Evolutionary conservation across 331 rosid species (phyloP).

Genomic region (Rhamnella rubrinervis): DNA sequence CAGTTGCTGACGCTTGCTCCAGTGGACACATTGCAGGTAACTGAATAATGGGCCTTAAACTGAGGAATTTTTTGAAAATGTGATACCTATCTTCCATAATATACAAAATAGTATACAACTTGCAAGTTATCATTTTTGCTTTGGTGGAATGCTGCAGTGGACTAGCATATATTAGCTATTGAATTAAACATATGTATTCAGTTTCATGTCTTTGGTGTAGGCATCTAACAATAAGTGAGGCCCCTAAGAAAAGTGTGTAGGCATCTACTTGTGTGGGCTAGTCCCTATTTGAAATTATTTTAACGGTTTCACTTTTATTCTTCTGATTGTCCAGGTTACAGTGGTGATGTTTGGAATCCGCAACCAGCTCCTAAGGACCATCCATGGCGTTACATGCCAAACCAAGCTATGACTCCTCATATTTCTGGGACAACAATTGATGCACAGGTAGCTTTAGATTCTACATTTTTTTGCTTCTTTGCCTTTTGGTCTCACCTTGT

Average conservation of each 20-base stretch:
- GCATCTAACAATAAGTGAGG: too few relatives aligned
- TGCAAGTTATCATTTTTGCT: too few relatives aligned
- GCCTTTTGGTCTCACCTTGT: not conserved
- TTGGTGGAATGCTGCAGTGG: too few relatives aligned
- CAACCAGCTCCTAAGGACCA: slow-evolving; percentile 99
- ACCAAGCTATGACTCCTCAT: slow-evolving; percentile 99
- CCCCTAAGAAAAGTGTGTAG: not conserved
- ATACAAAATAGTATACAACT: too few relatives aligned
- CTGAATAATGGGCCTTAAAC: slow-evolving; percentile 8
- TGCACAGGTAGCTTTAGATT: slow-evolving; percentile 62
- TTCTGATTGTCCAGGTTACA: slow-evolving; percentile 55
- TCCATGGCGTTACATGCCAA: slow-evolving; percentile 99
- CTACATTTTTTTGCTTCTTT: not conserved
- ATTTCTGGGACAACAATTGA: slow-evolving; percentile 95
- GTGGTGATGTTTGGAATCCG: slow-evolving; percentile 95
- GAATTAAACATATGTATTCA: too few relatives aligned
- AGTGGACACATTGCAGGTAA: slow-evolving; percentile 90
- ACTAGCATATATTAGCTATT: too few relatives aligned
- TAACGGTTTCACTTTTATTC: not conserved
- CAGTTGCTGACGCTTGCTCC: slow-evolving; percentile 79
- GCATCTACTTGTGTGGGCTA: not conserved
- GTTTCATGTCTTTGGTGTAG: too few relatives aligned
- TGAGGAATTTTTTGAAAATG: not conserved
- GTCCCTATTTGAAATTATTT: too few relatives aligned
- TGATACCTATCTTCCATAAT: not conserved